Evolutionary conservation across 2,329 filamentous ascomycete genomes (phyloP).

Genomic region (Fusarium coicis): DNA sequence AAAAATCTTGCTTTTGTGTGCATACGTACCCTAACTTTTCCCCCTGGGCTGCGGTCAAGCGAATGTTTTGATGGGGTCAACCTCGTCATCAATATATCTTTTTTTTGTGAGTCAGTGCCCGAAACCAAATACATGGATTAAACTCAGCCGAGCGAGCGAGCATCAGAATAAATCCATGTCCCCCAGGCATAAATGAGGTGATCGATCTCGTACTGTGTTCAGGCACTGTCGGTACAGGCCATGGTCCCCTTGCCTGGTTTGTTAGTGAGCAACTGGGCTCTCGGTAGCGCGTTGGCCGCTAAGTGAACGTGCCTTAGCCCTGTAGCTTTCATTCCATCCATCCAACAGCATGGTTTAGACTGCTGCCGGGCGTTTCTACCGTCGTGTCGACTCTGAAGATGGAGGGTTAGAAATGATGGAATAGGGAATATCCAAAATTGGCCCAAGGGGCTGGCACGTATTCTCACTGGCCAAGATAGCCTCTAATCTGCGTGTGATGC

Average conservation of each 20-base stretch:
- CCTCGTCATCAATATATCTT: slow-evolving; percentile 32
- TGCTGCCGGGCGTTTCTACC: slow-evolving; percentile 5
- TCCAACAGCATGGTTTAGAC: slow-evolving; percentile 15
- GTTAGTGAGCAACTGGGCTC: slow-evolving; percentile 21
- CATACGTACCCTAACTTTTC: slow-evolving; percentile 15
- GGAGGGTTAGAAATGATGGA: slow-evolving; percentile 1
- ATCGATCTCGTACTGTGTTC: slow-evolving; percentile 40
- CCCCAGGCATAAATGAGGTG: slow-evolving; percentile 33
- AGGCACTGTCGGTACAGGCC: slow-evolving; percentile 27
- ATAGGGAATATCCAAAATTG: slow-evolving; percentile 11
- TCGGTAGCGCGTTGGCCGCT: slow-evolving; percentile 32
- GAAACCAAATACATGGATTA: slow-evolving; percentile 25
- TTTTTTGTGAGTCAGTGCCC: slow-evolving; percentile 30
- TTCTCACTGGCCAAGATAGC: slow-evolving; percentile 23
- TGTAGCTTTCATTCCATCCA: slow-evolving; percentile 31
- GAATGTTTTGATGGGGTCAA: slow-evolving; percentile 24
- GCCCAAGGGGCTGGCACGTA: slow-evolving; percentile 33
- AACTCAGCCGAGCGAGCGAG: slow-evolving; percentile 23
- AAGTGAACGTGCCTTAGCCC: slow-evolving; percentile 28
- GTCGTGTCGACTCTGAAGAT: not conserved
- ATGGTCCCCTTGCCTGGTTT: slow-evolving; percentile 24
- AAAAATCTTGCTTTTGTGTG: slow-evolving; percentile 8
- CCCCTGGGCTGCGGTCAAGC: slow-evolving; percentile 13
- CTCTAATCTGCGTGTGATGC: slow-evolving; percentile 27
- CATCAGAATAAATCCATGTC: slow-evolving; percentile 31